Evolutionary conservation across 2,329 filamentous ascomycete genomes (phyloP).

Genomic region (Verticillium longisporum): DNA sequence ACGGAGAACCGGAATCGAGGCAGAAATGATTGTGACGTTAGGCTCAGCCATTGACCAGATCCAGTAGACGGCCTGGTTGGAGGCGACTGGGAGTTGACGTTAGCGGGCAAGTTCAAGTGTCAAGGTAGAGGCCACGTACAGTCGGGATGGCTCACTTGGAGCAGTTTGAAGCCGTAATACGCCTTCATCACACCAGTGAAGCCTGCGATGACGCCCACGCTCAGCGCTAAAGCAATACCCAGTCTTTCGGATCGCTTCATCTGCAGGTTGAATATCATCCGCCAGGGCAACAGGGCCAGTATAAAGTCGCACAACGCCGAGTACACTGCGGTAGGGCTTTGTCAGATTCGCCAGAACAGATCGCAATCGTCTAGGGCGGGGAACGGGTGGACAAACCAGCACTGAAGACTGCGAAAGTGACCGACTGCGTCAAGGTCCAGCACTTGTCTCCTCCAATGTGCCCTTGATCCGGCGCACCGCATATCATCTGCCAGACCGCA

Average conservation of each 20-base stretch:
- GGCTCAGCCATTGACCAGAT: slow-evolving; percentile 20
- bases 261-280: slow-evolving; percentile 21
- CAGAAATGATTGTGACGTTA: slow-evolving; percentile 21
- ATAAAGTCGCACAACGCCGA: slow-evolving; percentile 5
- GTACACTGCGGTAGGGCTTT: neutral
- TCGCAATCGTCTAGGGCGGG: neutral
- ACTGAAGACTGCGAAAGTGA: neutral
- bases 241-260: slow-evolving; percentile 25
- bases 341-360: neutral
- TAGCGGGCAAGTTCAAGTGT: neutral
- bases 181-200: slow-evolving; percentile 15
- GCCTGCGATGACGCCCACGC: slow-evolving; percentile 21
- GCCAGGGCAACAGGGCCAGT: slow-evolving; percentile 12
- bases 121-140: slow-evolving; percentile 4
- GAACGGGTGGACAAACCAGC: neutral
- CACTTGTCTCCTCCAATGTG: slow-evolving; percentile 2
- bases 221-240: slow-evolving; percentile 25
- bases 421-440: neutral
- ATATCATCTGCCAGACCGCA: slow-evolving; percentile 13
- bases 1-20: slow-evolving; percentile 21
- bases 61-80: slow-evolving; percentile 5
- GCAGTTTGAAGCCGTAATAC: slow-evolving; percentile 6
- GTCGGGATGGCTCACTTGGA: slow-evolving; percentile 9
- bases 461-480: neutral
- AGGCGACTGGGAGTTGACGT: neutral